Conservation (phyloP, 768 basidiomycete species). For the Psilocybe sp. region DNA sequence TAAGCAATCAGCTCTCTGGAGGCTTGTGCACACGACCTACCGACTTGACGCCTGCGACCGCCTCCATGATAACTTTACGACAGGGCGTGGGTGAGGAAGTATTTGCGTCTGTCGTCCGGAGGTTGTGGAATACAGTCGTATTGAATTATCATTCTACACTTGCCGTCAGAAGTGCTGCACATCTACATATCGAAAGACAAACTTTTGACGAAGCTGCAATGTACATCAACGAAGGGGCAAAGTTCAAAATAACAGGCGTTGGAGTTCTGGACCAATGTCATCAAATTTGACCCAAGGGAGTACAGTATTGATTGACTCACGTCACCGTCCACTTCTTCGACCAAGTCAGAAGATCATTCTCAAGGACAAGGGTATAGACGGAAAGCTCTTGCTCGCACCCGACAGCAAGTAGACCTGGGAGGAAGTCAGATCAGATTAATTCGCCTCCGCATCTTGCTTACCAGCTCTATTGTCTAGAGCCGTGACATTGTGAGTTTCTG, state of each 20-base stretch:
- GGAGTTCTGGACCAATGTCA: conserved; percentile 36
- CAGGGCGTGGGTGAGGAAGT: conserved; percentile 71
- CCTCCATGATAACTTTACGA: conserved; percentile 72
- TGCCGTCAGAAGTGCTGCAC: conserved; percentile 1
- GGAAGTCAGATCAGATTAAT: conserved; percentile 16
- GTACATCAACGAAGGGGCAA: conserved; percentile 76
- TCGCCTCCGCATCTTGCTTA: conserved; percentile 24
- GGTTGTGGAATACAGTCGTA: conserved; percentile 71
- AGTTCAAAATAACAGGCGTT: conserved; percentile 51
- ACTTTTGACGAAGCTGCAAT: conserved; percentile 67
- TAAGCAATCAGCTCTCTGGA: not conserved
- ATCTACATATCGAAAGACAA: conserved; percentile 2
- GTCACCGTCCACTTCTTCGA: conserved; percentile 69
- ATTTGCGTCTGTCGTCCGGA: conserved; percentile 65
- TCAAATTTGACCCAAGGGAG: conserved; percentile 5
- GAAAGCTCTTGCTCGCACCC: conserved; percentile 60
- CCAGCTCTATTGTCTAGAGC: conserved; percentile 75
- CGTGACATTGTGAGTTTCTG: conserved; percentile 51
- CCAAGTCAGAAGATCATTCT: conserved; percentile 84
- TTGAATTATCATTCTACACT: conserved; percentile 49
- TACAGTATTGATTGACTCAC: conserved; percentile 36
- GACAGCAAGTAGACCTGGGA: conserved; percentile 71
- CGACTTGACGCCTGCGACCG: conserved; percentile 63
- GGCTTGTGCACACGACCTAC: conserved; percentile 24
- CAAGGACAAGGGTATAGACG: conserved; percentile 73